Evolutionary conservation across 1,284 basidiomycete species (phyloP), one percentile per base, ranked within the genome.

Genomic region (Tylopilus sp.): DNA sequence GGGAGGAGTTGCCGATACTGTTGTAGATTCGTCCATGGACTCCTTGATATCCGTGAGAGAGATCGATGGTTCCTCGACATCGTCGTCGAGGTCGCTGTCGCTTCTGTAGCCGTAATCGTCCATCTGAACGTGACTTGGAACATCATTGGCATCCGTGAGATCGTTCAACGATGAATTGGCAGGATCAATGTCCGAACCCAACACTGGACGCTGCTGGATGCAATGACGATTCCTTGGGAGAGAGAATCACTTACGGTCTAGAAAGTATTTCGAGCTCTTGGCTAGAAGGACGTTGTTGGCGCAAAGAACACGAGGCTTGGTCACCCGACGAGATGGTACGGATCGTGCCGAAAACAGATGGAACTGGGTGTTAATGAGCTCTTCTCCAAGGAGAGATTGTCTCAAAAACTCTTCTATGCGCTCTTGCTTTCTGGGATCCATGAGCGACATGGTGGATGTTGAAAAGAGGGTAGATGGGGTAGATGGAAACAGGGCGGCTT

Each of bases 321-420:
- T 8, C 19, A 9, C n/a, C 58, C 52, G 3, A 58, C 45, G 15
- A 39, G 42, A 4, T 48, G 35, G 31, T 55, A 36, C 31, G 1
- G 53, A 62, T 26, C 31, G 51, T 18, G 52, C 34, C 0, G 65
- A 63, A 31, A 65, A 64, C 2, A 68, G 48, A 18, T 66, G 53
- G 18, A 67, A 64, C n/a, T 57, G 64, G 1, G 61, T 66, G n/a
- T 64, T 52, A 26, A 60, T 13, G 10, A 67, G 41, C 29, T 63
- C 59, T 11, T 63, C 53, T 12, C 60, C 60, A 1, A 63, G 41
- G 6, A 67, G 41, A 0, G 51, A 65, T 26, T 57, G 65, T 43
- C 58, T 52, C 0, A 64, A 23, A 29, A 67, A 47, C 1, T 48
- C 58, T 18, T 59, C 53, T 0, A 57, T 50, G 15, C 44, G 40